Percentiles rank a stretch among this genome's conserved stretches.
These are phyloP conservation scores for Botrytis porri DNA, from an alignment of 2,329 filamentous ascomycete species.

Conservation along the genomic window DNA sequence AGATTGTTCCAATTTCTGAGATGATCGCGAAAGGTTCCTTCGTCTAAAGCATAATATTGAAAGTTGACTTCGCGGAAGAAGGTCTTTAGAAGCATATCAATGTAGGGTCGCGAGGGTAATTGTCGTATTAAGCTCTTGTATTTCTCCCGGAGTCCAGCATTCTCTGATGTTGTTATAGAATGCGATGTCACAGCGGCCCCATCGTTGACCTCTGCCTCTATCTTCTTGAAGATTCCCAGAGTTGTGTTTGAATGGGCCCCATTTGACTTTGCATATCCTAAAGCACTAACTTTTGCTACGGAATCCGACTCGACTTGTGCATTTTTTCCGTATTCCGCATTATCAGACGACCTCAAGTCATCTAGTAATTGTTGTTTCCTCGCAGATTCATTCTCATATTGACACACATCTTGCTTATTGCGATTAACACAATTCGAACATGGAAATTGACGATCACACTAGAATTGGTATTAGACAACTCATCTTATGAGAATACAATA, in stretches of 20 bases:
- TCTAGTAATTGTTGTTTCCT: constrained; percentile 36
- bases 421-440: constrained; percentile 59
- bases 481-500: not conserved
- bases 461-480: constrained; percentile 23
- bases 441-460: constrained; percentile 59
- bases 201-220: constrained; percentile 46
- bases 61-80: constrained; percentile 59
- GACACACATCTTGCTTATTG: constrained; percentile 54
- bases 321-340: constrained; percentile 24
- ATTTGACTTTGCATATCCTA: constrained; percentile 52
- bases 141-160: constrained; percentile 49
- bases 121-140: constrained; percentile 59
- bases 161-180: constrained; percentile 34
- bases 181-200: constrained; percentile 25
- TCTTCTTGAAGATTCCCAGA: constrained; percentile 53
- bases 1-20: constrained; percentile 54
- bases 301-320: constrained; percentile 32
- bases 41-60: constrained; percentile 56
- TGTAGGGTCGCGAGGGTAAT: constrained; percentile 52
- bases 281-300: constrained; percentile 37
- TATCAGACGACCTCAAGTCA: constrained; percentile 27
- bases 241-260: constrained; percentile 50
- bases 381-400: constrained; percentile 49
- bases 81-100: constrained; percentile 53
- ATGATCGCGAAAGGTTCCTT: constrained; percentile 49